A percentile compares a stretch with the other conserved stretches of the same genome.
Evolutionary conservation across 306 rosid genomes (phyloP).

Genomic region (Castanopsis chinensis): DNA sequence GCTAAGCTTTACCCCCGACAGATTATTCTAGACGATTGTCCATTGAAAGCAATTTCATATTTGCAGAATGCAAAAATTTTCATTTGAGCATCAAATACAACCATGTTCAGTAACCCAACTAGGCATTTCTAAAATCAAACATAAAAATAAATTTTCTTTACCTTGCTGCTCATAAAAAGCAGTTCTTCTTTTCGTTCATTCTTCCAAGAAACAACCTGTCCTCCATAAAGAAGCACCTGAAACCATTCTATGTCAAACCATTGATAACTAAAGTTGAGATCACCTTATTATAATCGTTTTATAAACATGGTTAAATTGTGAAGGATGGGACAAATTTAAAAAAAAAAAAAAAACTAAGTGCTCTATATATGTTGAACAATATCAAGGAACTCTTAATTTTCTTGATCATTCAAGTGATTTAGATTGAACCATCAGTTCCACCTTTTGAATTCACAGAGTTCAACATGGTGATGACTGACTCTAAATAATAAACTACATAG

Average conservation of each 20-base stretch:
- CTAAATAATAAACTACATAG: neutral
- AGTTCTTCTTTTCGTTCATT: slow-evolving; percentile 66
- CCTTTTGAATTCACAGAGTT: neutral
- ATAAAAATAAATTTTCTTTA: slow-evolving; percentile 13
- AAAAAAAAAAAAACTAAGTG: neutral
- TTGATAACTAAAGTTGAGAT: slow-evolving; percentile 12
- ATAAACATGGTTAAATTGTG: neutral
- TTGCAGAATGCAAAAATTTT: neutral
- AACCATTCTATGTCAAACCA: slow-evolving; percentile 19
- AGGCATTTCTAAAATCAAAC: neutral
- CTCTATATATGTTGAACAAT: neutral
- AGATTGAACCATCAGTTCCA: neutral
- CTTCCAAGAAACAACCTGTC: slow-evolving; percentile 78
- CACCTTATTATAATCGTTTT: neutral
- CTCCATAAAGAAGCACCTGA: slow-evolving; percentile 79
- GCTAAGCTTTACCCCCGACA: no score
- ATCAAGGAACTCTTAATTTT: neutral
- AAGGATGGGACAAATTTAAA: no score
- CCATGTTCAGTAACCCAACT: neutral
- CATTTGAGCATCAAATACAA: neutral
- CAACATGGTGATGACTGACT: neutral
- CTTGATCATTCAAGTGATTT: neutral
- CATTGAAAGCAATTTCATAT: no score
- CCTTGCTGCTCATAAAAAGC: slow-evolving; percentile 79
- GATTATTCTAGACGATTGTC: no score